phyloP scores from a whole-genome alignment of 208 protist genomes.

The Polymyxa betae region DNA sequence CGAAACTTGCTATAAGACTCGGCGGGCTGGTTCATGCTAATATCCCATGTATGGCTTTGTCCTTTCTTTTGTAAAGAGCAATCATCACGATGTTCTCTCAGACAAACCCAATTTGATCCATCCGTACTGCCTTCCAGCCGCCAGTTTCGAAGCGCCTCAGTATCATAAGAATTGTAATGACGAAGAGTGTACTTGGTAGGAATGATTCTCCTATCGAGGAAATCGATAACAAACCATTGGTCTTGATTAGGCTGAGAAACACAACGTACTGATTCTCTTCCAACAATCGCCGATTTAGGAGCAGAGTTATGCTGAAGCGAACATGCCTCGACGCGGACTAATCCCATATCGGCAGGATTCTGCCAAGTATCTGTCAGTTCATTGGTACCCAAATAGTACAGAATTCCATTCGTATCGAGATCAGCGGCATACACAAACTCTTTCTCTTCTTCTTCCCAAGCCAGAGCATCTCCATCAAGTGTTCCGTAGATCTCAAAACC shows the following conservation, averaged over 20 bases:
- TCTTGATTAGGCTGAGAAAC: slow-evolving; percentile 59
- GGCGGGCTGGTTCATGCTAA: slow-evolving; percentile 1
- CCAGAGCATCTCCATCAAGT: slow-evolving; percentile 24
- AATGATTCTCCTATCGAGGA: slow-evolving; percentile 55
- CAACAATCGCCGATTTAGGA: slow-evolving; percentile 53
- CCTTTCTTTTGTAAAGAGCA: slow-evolving; percentile 19
- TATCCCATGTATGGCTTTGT: slow-evolving; percentile 54
- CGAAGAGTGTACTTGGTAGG: slow-evolving; percentile 59
- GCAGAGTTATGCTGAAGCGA: slow-evolving; percentile 49
- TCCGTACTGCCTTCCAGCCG: slow-evolving; percentile 57
- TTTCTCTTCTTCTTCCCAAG: slow-evolving; percentile 55
- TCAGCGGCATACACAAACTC: slow-evolving; percentile 42
- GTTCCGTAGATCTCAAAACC: slow-evolving; percentile 64
- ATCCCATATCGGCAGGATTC: slow-evolving; percentile 56
- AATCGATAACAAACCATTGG: slow-evolving; percentile 58
- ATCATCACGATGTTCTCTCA: slow-evolving; percentile 58
- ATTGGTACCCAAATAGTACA: slow-evolving; percentile 60
- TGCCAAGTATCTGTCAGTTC: slow-evolving; percentile 54
- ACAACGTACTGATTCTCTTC: slow-evolving; percentile 56
- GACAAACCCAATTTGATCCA: slow-evolving; percentile 53
- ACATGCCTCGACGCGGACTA: slow-evolving; percentile 49
- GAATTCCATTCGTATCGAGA: slow-evolving; percentile 59
- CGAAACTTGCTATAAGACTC: slow-evolving; percentile 58
- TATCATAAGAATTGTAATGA: slow-evolving; percentile 57
- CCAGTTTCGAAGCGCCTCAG: slow-evolving; percentile 64